Evolutionary conservation across 2,329 filamentous ascomycete species (phyloP).

Genomic region (Nakataea oryzae): DNA sequence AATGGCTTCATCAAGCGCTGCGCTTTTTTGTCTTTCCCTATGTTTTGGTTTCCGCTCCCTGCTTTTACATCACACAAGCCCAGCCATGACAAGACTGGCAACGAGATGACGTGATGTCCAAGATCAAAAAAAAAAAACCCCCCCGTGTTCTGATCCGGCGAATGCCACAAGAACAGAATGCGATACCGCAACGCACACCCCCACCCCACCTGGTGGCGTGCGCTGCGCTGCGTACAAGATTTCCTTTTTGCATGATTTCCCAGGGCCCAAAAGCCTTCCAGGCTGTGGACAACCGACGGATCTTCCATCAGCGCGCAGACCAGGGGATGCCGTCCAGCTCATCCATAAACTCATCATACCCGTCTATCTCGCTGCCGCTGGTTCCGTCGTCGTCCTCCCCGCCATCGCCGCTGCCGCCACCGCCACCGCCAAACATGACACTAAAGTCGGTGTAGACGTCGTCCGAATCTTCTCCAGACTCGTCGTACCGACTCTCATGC

Average conservation of each 20-base stretch:
- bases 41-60: not conserved
- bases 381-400: slow-evolving; percentile 21
- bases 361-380: slow-evolving; percentile 14
- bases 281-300: too few species aligned
- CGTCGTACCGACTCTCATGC: slow-evolving; percentile 32
- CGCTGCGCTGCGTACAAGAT: not conserved
- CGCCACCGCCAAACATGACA: slow-evolving; percentile 32
- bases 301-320: slow-evolving; percentile 16
- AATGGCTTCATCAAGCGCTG: not conserved
- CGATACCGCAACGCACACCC: not conserved
- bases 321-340: slow-evolving; percentile 45
- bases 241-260: not conserved
- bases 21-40: not conserved
- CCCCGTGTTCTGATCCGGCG: not conserved
- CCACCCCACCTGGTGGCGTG: too few species aligned
- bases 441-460: slow-evolving; percentile 46
- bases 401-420: slow-evolving; percentile 10
- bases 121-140: not conserved
- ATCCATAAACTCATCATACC: slow-evolving; percentile 44
- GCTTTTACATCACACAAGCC: not conserved
- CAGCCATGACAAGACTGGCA: not conserved
- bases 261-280: not conserved
- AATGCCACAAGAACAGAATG: not conserved
- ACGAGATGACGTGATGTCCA: too few species aligned
- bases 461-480: slow-evolving; percentile 29